A percentile compares a stretch with the other conserved stretches of the same genome.
These are phyloP conservation scores for Eutypella sp. DNA, from an alignment of 2,329 filamentous ascomycete species.

Conservation along the genomic window DNA sequence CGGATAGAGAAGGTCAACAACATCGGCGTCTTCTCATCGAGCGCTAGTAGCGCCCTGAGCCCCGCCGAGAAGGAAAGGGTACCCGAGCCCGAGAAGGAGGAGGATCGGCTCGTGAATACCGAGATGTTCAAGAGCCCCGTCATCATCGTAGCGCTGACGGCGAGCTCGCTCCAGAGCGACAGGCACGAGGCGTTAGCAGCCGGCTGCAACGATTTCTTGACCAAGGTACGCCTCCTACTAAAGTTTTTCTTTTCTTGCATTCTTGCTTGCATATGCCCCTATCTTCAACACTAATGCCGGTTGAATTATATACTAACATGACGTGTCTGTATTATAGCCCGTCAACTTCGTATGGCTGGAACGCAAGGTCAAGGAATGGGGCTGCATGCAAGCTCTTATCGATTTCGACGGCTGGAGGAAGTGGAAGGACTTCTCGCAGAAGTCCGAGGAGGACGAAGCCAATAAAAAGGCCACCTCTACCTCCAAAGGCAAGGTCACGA, in stretches of 20 bases:
- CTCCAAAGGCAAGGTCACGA: constrained; percentile 31
- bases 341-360: constrained; percentile 98
- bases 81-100: constrained; percentile 40
- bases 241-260: background rate
- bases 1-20: constrained; percentile 84
- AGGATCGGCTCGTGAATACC: constrained; percentile 64
- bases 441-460: constrained; percentile 38
- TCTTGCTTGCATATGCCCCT: background rate
- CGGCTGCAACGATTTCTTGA: constrained; percentile 96
- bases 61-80: constrained; percentile 42
- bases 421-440: constrained; percentile 78
- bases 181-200: constrained; percentile 90
- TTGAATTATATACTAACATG: constrained; percentile 18
- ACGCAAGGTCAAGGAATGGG: constrained; percentile 98
- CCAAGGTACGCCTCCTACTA: constrained; percentile 61
- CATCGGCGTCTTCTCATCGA: constrained; percentile 84
- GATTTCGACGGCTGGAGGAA: constrained; percentile 97
- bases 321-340: constrained; percentile 54
- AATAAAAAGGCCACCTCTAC: constrained; percentile 34
- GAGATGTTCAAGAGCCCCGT: constrained; percentile 90
- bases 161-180: constrained; percentile 90
- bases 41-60: constrained; percentile 44
- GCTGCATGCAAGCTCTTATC: constrained; percentile 98
- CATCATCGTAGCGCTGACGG: constrained; percentile 95
- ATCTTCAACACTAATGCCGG: background rate